These are phyloP conservation scores for Fusarium falciforme DNA, from an alignment of 2,329 filamentous ascomycete species.

Conservation along the genomic window DNA sequence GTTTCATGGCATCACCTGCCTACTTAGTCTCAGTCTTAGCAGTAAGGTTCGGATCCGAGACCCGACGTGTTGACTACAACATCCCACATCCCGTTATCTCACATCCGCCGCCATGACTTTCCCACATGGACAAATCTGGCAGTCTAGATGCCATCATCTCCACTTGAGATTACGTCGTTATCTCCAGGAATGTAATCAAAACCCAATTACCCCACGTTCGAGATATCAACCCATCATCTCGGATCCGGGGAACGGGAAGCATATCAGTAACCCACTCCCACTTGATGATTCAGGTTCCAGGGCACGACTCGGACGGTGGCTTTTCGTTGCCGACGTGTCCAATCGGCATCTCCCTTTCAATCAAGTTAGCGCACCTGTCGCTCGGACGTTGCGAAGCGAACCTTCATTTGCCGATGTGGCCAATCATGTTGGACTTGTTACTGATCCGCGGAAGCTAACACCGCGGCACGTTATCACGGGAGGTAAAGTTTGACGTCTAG, in stretches of 20 bases:
- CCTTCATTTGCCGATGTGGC: slow-evolving; percentile 25
- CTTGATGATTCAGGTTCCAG: background rate
- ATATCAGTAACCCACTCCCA: background rate
- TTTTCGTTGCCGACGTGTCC: slow-evolving; percentile 22
- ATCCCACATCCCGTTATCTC: background rate
- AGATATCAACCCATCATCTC: background rate
- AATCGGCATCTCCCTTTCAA: slow-evolving; percentile 17
- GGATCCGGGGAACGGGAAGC: slow-evolving; percentile 1
- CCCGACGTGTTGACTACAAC: background rate
- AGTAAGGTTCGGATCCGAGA: background rate
- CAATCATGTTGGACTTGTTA: slow-evolving; percentile 6
- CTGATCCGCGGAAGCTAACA: slow-evolving; percentile 9
- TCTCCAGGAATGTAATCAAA: background rate
- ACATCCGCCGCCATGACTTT: background rate
- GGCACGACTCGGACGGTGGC: background rate
- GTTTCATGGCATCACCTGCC: background rate
- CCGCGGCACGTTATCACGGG: slow-evolving; percentile 14
- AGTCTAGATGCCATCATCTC: background rate
- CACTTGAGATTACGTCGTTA: background rate
- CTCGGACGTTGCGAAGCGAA: background rate
- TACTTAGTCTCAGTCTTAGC: background rate
- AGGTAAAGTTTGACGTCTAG: background rate
- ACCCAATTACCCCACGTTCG: background rate
- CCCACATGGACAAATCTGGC: background rate
- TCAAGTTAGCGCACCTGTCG: background rate